A percentile compares a stretch with the other conserved stretches of the same genome.
Evolutionary conservation across 257 asterid genomes (phyloP).

Genomic region (Nyctanthes arbortristis): DNA sequence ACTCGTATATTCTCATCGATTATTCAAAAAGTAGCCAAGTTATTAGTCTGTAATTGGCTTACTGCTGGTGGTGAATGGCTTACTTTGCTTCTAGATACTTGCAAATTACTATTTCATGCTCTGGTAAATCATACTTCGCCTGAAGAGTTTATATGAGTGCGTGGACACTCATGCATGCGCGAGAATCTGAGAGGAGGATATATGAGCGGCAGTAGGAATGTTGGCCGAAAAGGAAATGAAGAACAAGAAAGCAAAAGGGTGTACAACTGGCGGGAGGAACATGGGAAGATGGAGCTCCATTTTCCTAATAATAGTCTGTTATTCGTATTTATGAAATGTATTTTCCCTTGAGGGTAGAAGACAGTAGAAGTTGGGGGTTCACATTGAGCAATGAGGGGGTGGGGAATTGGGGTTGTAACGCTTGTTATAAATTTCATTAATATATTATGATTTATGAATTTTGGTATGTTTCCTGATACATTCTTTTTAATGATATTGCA

Average conservation of each 20-base stretch:
- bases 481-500: constrained; percentile 26
- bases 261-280: constrained; percentile 1
- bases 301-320: constrained; percentile 12
- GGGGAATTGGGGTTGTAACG: neutral
- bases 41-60: constrained; percentile 16
- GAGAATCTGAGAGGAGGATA: constrained; percentile 1
- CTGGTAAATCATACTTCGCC: constrained; percentile 10
- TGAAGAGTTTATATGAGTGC: constrained; percentile 5
- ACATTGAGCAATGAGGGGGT: neutral
- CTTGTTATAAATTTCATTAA: neutral
- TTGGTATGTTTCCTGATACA: constrained; percentile 27
- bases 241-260: constrained; percentile 6
- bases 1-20: neutral
- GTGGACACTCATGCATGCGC: neutral
- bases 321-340: neutral
- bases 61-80: constrained; percentile 11
- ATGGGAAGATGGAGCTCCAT: constrained; percentile 1
- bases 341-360: neutral
- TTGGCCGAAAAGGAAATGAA: constrained; percentile 3
- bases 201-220: constrained; percentile 5
- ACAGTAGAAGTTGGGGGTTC: neutral
- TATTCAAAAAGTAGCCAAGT: constrained; percentile 17
- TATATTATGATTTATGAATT: constrained; percentile 8
- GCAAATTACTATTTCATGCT: constrained; percentile 11
- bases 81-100: constrained; percentile 12